Evolutionary conservation across 2,329 filamentous ascomycete species (phyloP).

Genomic region (Tothia fuscella): DNA sequence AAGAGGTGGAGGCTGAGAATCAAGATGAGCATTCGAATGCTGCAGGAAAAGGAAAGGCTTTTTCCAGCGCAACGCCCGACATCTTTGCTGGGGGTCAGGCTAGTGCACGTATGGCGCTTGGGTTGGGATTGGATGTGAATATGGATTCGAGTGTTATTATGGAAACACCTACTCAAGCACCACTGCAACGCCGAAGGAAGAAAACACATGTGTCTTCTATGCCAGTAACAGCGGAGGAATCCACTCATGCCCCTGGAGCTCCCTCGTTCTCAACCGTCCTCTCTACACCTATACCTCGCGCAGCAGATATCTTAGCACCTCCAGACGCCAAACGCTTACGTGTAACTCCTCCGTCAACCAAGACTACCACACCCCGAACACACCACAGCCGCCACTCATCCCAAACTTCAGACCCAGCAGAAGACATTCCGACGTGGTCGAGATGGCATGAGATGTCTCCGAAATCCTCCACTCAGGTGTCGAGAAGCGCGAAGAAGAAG

Average conservation of each 20-base stretch:
- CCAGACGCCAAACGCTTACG: background rate
- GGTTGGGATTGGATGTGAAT: conserved; percentile 2
- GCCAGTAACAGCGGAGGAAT: background rate
- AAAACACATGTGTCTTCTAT: background rate
- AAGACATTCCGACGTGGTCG: background rate
- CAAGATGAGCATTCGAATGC: background rate
- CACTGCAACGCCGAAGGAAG: background rate
- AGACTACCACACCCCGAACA: background rate
- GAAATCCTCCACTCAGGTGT: background rate
- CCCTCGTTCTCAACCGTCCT: conserved; percentile 1
- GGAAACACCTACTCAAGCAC: conserved; percentile 7
- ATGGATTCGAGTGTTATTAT: conserved; percentile 6
- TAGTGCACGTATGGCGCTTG: background rate
- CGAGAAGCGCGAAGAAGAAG: conserved; percentile 15
- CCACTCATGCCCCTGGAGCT: background rate
- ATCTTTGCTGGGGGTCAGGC: background rate
- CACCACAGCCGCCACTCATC: background rate
- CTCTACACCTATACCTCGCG: conserved; percentile 1
- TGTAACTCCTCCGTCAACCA: too few species aligned
- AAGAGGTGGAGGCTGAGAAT: conserved; percentile 8
- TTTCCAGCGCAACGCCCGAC: conserved; percentile 2
- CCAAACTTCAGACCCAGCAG: background rate
- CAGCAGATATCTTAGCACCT: background rate
- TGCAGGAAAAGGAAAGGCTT: background rate
- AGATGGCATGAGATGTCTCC: conserved; percentile 6